phyloP scores from a whole-genome alignment of 495 filamentous ascomycete genomes.

The Neurospora pannonica region DNA sequence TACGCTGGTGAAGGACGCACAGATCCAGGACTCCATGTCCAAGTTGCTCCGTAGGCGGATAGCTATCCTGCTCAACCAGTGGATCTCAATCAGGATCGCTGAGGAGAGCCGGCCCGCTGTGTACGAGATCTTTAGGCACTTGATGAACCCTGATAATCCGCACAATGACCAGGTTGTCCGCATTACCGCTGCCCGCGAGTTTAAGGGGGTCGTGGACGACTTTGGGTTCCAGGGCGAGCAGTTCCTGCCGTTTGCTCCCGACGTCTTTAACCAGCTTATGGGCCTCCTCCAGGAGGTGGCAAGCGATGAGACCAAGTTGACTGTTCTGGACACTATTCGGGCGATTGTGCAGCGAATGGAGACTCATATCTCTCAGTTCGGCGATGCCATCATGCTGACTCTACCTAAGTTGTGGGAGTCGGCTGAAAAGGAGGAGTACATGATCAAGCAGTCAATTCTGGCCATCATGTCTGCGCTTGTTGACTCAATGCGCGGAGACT shows the following conservation, averaged over 20 bases:
- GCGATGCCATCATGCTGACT: constrained; percentile 67
- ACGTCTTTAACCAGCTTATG: constrained; percentile 61
- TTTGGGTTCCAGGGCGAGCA: constrained; percentile 63
- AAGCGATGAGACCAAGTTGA: constrained; percentile 76
- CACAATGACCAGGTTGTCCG: constrained; percentile 88
- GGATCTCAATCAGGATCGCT: constrained; percentile 67
- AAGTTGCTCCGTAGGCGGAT: constrained; percentile 83
- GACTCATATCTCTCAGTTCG: constrained; percentile 59
- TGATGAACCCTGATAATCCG: constrained; percentile 67
- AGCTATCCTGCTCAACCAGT: constrained; percentile 79
- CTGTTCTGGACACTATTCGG: constrained; percentile 72
- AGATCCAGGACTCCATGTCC: constrained; percentile 63
- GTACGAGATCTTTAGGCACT: constrained; percentile 80
- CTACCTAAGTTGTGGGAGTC: constrained; percentile 80
- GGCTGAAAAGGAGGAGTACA: constrained; percentile 68
- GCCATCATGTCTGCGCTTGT: constrained; percentile 71
- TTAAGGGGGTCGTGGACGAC: constrained; percentile 68
- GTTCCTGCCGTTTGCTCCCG: constrained; percentile 66
- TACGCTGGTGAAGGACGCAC: constrained; percentile 69
- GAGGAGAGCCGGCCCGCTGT: constrained; percentile 57
- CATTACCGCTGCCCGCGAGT: constrained; percentile 77
- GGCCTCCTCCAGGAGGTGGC: constrained; percentile 71
- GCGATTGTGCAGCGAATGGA: constrained; percentile 75
- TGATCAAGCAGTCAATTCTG: constrained; percentile 84
- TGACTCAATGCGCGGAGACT: constrained; percentile 65